A percentile compares a stretch with the other conserved stretches of the same genome.
Evolutionary conservation across 2,329 filamentous ascomycete genomes (phyloP).

Genomic region (Ophiosphaerella korrae): DNA sequence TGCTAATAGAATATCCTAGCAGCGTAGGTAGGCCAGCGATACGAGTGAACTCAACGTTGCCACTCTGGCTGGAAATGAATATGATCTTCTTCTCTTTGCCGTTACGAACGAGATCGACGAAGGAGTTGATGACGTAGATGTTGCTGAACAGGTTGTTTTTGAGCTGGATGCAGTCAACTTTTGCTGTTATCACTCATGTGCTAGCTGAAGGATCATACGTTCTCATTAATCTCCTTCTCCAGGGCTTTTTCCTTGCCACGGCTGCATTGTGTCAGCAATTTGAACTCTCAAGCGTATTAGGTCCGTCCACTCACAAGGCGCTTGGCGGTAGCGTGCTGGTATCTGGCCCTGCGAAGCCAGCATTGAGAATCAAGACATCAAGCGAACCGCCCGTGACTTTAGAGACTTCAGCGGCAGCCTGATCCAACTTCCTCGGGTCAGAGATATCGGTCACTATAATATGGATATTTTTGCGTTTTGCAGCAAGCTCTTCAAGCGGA

Average conservation of each 20-base stretch:
- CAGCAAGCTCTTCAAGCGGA: slow-evolving; percentile 15
- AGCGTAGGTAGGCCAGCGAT: slow-evolving; percentile 42
- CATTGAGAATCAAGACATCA: slow-evolving; percentile 20
- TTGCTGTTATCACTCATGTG: too few species aligned
- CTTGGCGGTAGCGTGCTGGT: slow-evolving; percentile 10
- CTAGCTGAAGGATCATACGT: slow-evolving; percentile 12
- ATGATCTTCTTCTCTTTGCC: slow-evolving; percentile 61
- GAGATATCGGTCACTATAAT: slow-evolving; percentile 16
- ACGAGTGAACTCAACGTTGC: slow-evolving; percentile 45
- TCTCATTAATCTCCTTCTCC: slow-evolving; percentile 38
- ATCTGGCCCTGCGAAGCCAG: slow-evolving; percentile 14
- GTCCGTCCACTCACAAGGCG: slow-evolving; percentile 8
- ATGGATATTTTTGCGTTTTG: slow-evolving; percentile 16
- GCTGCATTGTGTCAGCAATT: slow-evolving; percentile 5
- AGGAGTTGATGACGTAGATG: slow-evolving; percentile 58
- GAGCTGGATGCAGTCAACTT: too few species aligned
- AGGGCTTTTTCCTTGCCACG: slow-evolving; percentile 26
- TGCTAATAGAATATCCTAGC: slow-evolving; percentile 54
- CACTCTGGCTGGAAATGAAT: slow-evolving; percentile 53
- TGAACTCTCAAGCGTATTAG: neutral
- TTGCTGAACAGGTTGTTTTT: slow-evolving; percentile 58
- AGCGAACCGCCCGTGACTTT: slow-evolving; percentile 13
- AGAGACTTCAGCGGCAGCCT: slow-evolving; percentile 13
- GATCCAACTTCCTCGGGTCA: slow-evolving; percentile 6
- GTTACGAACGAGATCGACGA: slow-evolving; percentile 57